Evolutionary conservation across 805 yeast species (phyloP), one percentile per base, ranked within the genome.

Genomic region (Schizosaccharomyces lindneri): DNA sequence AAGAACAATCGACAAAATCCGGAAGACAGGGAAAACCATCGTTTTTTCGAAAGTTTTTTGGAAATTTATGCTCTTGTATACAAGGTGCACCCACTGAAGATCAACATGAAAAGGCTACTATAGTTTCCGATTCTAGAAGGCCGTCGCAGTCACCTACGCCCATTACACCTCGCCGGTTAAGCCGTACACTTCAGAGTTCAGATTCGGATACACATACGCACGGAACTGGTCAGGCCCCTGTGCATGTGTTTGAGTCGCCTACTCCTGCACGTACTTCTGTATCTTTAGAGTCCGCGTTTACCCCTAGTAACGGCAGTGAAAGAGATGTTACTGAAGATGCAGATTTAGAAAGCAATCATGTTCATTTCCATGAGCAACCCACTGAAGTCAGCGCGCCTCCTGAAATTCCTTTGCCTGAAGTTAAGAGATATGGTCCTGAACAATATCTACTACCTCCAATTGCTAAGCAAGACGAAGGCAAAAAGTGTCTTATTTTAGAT

Each of bases 401-500:
- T 19, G 57, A 51, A 7, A 21, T 29, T 17, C 36, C 31, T 21
- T 29, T 51, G 11, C 57, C 57, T 7, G 57, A 51, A 51, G 57
- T 51, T 21, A 51, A 51, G n/a, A 36, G 57, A 13, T 51, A 51
- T 29, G 57, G 57, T n/a, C 29, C 29, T n/a, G 79, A 77, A 73
- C 62, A 55, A 15, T 63, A 64, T 55, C 76, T 88, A 61, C 73
- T 90, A 65, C 80, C 84, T 61, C 78, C 81, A 29, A 77, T 80
- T 57, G 72, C 74, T 29, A 67, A 71, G 7, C 70, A 73, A 59
- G 76, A 84, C 62, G 73, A 76, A 61, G 79, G 79, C 62, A 82
- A 85, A 63, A 93, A 93, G 72, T 89, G 97, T 71, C 77, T 93
- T 43, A 85, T 93, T 15, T 76, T 93, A 62, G 99, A 93, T 72